phyloP scores from a whole-genome alignment of 192 early-diverging fungal genomes.

The Oehlia diaphana region DNA sequence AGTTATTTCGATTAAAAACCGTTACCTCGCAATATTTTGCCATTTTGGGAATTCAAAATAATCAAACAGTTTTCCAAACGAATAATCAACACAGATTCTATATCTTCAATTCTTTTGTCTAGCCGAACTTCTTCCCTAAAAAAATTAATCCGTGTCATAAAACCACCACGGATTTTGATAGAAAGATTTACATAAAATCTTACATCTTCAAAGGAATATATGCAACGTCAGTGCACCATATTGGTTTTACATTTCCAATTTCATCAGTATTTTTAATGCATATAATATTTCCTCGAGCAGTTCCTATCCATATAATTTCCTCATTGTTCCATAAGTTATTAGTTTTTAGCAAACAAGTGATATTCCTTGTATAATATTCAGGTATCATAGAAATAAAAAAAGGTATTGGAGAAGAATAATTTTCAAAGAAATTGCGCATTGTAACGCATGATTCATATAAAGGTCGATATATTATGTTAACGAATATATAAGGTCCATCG shows the following conservation, averaged over 20 bases:
- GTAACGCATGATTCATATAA: background rate
- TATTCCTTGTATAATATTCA: background rate
- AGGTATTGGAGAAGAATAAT: background rate
- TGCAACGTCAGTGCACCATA: background rate
- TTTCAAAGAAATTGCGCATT: background rate
- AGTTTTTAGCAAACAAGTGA: background rate
- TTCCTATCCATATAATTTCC: conserved; percentile 12
- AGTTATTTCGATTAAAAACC: too few species aligned
- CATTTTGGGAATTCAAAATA: conserved; percentile 12
- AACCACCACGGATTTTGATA: background rate
- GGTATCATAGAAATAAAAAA: background rate
- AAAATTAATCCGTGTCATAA: too few species aligned
- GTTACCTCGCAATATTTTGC: conserved; percentile 6
- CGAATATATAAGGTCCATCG: background rate
- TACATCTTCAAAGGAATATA: conserved; percentile 6
- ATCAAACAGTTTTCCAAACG: background rate
- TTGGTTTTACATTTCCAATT: background rate
- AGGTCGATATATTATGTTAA: conserved; percentile 9
- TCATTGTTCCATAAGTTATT: background rate
- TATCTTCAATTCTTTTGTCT: background rate
- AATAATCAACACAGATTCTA: conserved; percentile 6
- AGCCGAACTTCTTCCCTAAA: conserved; percentile 1
- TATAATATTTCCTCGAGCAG: background rate
- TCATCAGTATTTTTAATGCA: background rate
- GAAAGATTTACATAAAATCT: background rate